A percentile compares a stretch with the other conserved stretches of the same genome.
Evolutionary conservation across 495 filamentous ascomycete species (phyloP).

Genomic region (Tetracladium marchalianum): DNA sequence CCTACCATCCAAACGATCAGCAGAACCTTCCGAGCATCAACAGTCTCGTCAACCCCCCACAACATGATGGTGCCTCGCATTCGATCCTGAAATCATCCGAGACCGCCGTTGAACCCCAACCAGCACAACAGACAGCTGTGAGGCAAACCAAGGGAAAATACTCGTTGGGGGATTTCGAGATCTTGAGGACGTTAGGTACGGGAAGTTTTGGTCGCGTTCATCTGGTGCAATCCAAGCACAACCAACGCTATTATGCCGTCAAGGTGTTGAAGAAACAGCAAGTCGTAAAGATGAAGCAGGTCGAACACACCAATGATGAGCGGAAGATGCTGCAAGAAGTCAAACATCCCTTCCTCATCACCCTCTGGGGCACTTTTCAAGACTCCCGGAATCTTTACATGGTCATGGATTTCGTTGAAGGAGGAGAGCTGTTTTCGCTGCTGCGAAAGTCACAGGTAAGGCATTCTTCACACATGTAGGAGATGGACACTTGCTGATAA

Average conservation of each 20-base stretch:
- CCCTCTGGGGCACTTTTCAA: constrained; percentile 96
- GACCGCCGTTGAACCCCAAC: constrained; percentile 3
- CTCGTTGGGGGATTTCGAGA: constrained; percentile 74
- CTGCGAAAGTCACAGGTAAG: constrained; percentile 92
- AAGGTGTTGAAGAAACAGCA: constrained; percentile 98
- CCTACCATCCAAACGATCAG: constrained; percentile 24
- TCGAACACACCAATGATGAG: constrained; percentile 98
- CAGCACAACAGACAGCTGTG: constrained; percentile 25
- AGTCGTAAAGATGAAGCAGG: constrained; percentile 99
- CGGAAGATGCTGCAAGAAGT: constrained; percentile 88
- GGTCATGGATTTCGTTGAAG: constrained; percentile 99
- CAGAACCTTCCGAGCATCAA: constrained; percentile 59
- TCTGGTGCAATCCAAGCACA: constrained; percentile 92
- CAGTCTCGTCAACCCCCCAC: constrained; percentile 54
- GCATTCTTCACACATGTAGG: constrained; percentile 6
- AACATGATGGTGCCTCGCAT: constrained; percentile 20
- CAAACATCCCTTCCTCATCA: constrained; percentile 94
- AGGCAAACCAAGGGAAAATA: constrained; percentile 97
- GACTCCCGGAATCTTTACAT: constrained; percentile 94
- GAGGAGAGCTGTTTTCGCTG: constrained; percentile 92
- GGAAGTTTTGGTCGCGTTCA: constrained; percentile 96
- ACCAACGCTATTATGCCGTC: constrained; percentile 93
- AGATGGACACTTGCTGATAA: constrained; percentile 1
- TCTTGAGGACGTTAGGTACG: constrained; percentile 86
- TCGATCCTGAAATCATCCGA: constrained; percentile 9